A percentile compares a stretch with the other conserved stretches of the same genome.
phyloP scores from a whole-genome alignment of 148 eudicot genomes.

The Rhododendron ferrugineum region DNA sequence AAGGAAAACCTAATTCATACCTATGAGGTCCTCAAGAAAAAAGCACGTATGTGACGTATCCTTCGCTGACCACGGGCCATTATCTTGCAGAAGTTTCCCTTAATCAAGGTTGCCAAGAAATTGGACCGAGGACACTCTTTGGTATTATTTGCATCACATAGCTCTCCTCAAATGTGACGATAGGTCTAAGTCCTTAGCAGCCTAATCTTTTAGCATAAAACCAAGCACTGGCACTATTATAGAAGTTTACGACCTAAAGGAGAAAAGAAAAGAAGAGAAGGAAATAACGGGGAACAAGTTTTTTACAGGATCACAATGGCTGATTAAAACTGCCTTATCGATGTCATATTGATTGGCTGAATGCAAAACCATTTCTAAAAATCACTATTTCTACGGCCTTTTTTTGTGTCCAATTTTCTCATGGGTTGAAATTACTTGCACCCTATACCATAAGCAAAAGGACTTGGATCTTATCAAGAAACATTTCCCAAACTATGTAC shows the following conservation, averaged over 20 bases:
- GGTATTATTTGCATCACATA: neutral
- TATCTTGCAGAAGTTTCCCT: neutral
- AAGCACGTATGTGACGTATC: neutral
- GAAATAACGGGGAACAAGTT: neutral
- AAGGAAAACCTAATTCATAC: neutral
- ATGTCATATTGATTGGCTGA: neutral
- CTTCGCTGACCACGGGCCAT: no score
- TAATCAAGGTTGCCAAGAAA: neutral
- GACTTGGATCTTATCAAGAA: neutral
- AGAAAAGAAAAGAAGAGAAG: neutral
- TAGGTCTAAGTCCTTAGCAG: neutral
- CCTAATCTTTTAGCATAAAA: neutral
- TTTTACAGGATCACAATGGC: neutral
- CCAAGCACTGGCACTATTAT: neutral
- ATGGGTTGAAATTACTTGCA: neutral
- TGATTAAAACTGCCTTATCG: neutral
- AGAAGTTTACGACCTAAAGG: neutral
- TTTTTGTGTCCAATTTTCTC: neutral
- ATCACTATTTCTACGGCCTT: neutral
- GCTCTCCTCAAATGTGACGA: neutral
- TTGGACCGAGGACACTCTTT: neutral
- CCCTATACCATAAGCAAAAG: neutral
- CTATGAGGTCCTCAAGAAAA: neutral
- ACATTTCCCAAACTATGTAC: neutral
- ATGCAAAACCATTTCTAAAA: neutral